Conservation (phyloP, 1,284 basidiomycete species). For the Naganishia sp. region DNA sequence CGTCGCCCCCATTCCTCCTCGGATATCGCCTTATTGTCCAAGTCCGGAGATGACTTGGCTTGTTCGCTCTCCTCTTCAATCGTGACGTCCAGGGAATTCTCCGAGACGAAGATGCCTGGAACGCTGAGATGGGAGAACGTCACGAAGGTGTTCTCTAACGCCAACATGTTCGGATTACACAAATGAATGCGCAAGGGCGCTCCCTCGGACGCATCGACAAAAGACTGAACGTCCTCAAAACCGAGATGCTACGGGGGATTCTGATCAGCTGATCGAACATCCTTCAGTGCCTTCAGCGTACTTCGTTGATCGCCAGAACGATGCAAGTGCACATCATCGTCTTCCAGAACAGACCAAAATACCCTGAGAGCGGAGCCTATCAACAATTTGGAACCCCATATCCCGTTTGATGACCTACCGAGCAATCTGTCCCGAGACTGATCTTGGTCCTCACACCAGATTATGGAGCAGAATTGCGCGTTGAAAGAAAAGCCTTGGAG, state of each 20-base stretch:
- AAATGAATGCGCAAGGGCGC: background rate
- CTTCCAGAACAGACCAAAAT: slow-evolving; percentile 14
- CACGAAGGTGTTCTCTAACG: slow-evolving; percentile 2
- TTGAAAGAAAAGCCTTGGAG: slow-evolving; percentile 5
- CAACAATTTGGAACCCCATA: background rate
- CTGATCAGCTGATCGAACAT: background rate
- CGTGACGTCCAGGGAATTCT: slow-evolving; percentile 3
- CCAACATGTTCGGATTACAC: slow-evolving; percentile 20
- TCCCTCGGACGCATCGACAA: slow-evolving; percentile 8
- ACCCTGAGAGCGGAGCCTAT: background rate
- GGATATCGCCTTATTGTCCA: too few species aligned
- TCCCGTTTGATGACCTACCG: background rate
- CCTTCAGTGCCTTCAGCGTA: background rate
- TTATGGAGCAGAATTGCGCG: slow-evolving; percentile 1
- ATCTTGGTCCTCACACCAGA: slow-evolving; percentile 3
- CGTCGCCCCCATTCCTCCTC: slow-evolving; percentile 9
- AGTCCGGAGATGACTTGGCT: too few species aligned
- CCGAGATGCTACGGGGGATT: background rate
- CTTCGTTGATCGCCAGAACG: slow-evolving; percentile 19
- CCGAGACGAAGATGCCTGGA: slow-evolving; percentile 10
- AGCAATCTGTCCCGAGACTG: slow-evolving; percentile 13
- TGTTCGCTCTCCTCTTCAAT: background rate
- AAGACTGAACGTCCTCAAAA: slow-evolving; percentile 8
- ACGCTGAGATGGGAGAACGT: slow-evolving; percentile 7
- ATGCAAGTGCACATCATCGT: slow-evolving; percentile 7